These are phyloP conservation scores for Penicillium hordei DNA, from an alignment of 2,329 filamentous ascomycete genomes.

Conservation along the genomic window DNA sequence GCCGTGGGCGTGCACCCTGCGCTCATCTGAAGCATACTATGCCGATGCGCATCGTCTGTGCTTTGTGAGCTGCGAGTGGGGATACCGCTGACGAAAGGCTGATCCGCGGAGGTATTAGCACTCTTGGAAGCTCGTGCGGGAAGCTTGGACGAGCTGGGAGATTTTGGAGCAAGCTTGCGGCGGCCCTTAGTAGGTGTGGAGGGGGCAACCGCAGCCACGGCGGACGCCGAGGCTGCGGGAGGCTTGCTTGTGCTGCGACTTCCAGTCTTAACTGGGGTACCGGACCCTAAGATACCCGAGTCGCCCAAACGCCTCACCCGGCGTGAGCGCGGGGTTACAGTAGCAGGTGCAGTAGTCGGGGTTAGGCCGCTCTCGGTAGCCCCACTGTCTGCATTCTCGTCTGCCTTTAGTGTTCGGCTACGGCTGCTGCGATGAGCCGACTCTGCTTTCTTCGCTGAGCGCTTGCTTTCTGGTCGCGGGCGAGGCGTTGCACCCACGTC, in stretches of 20 bases:
- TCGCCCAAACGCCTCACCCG: slow-evolving; percentile 35
- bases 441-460: slow-evolving; percentile 25
- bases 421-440: slow-evolving; percentile 27
- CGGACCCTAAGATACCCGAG: slow-evolving; percentile 23
- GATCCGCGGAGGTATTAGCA: neutral
- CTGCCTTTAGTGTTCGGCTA: slow-evolving; percentile 23
- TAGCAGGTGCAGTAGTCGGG: slow-evolving; percentile 24
- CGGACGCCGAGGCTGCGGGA: slow-evolving; percentile 12
- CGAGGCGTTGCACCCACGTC: slow-evolving; percentile 22
- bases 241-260: slow-evolving; percentile 23
- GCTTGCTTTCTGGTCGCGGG: slow-evolving; percentile 20
- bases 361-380: slow-evolving; percentile 16
- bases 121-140: slow-evolving; percentile 23
- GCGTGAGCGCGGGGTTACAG: slow-evolving; percentile 31
- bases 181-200: slow-evolving; percentile 32
- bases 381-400: slow-evolving; percentile 6
- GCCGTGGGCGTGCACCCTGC: slow-evolving; percentile 41
- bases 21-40: slow-evolving; percentile 32
- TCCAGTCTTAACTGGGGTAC: slow-evolving; percentile 25
- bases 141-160: slow-evolving; percentile 26
- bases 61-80: slow-evolving; percentile 20
- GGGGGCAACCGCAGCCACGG: slow-evolving; percentile 15
- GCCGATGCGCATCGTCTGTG: slow-evolving; percentile 18
- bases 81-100: slow-evolving; percentile 22
- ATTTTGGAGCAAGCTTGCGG: slow-evolving; percentile 38